phyloP scores from a whole-genome alignment of 345 rosid genomes.

The Dovyalis caffra region DNA sequence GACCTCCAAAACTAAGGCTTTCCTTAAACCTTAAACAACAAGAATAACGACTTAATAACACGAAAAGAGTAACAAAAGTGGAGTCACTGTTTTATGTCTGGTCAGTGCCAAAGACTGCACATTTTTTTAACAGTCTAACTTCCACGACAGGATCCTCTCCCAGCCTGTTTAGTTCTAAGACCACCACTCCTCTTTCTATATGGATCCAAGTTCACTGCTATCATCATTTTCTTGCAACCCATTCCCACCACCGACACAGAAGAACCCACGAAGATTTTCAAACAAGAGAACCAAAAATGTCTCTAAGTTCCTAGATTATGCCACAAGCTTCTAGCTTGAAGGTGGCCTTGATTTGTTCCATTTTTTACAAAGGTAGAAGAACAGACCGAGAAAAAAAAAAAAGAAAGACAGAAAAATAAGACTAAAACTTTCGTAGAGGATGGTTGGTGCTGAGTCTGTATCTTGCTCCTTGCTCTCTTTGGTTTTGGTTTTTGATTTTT shows the following conservation, averaged over 20 bases:
- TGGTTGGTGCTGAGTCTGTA: background rate
- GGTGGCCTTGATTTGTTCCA: slow-evolving; percentile 58
- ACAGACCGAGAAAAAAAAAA: background rate
- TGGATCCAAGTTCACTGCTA: slow-evolving; percentile 79
- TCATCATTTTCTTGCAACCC: slow-evolving; percentile 67
- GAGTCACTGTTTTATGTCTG: background rate
- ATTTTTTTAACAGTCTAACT: slow-evolving; percentile 49
- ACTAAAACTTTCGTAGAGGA: background rate
- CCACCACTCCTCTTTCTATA: slow-evolving; percentile 91
- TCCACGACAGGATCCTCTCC: slow-evolving; percentile 97
- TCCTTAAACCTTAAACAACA: slow-evolving; percentile 18
- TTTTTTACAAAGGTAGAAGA: slow-evolving; percentile 10
- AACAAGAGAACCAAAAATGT: background rate
- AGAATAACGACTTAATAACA: slow-evolving; percentile 21
- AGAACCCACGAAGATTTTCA: background rate
- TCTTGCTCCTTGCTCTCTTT: background rate
- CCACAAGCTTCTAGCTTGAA: slow-evolving; percentile 39
- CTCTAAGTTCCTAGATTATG: slow-evolving; percentile 25
- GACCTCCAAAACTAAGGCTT: background rate
- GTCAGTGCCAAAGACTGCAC: slow-evolving; percentile 7
- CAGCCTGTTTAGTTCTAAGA: slow-evolving; percentile 93
- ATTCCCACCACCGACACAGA: slow-evolving; percentile 19
- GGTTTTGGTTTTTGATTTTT: background rate
- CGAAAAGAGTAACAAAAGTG: background rate
- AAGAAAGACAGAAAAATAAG: background rate